A percentile compares a stretch with the other conserved stretches of the same genome.
These are phyloP conservation scores for Corylus heterophylla DNA, from an alignment of 306 rosid genomes.

Conservation along the genomic window DNA sequence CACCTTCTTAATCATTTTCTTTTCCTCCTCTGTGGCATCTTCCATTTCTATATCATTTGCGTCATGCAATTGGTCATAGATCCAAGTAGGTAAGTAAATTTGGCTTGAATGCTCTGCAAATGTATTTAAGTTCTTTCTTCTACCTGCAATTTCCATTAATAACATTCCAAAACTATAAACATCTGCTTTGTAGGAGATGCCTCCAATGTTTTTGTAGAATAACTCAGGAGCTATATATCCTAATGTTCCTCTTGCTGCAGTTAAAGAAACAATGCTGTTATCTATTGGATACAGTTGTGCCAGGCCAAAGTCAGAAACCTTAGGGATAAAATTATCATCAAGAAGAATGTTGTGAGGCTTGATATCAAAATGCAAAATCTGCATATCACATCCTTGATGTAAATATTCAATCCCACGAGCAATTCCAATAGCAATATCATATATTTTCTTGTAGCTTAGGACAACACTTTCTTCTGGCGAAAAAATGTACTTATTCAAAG, in stretches of 20 bases:
- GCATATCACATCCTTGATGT: background rate
- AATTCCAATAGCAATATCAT: background rate
- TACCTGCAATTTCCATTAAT: background rate
- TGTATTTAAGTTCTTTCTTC: background rate
- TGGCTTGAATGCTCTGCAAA: background rate
- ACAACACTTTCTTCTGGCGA: background rate
- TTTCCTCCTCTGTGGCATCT: background rate
- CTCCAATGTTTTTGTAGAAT: background rate
- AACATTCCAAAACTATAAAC: background rate
- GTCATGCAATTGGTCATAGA: background rate
- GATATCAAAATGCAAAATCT: background rate
- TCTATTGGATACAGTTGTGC: background rate
- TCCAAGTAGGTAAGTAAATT: background rate
- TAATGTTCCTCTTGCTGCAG: background rate
- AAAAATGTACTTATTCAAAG: background rate
- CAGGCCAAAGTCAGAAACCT: background rate
- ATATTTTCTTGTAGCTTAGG: background rate
- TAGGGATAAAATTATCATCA: background rate
- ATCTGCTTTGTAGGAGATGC: background rate
- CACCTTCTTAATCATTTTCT: background rate
- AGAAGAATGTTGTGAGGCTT: background rate
- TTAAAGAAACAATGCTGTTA: background rate
- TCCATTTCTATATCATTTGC: background rate
- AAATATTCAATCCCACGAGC: background rate
- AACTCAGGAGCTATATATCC: background rate